Evolutionary conservation across 768 basidiomycete genomes (phyloP).

Genomic region (Pleurotus citrinopileatus): DNA sequence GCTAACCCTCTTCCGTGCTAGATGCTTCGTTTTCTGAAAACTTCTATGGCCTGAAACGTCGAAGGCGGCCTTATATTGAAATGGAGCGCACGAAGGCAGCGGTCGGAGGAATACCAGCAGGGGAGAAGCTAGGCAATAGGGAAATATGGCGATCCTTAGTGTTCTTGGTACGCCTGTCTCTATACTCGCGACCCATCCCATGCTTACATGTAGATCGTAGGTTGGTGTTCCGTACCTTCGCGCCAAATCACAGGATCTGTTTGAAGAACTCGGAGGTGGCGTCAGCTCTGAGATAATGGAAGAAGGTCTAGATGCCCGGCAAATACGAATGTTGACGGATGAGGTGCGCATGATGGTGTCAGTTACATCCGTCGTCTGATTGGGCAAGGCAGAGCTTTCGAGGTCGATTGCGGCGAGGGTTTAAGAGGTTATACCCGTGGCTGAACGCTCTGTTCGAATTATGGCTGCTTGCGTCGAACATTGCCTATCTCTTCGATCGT

Average conservation of each 20-base stretch:
- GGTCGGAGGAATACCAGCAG: conserved; percentile 59
- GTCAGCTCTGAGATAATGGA: conserved; percentile 62
- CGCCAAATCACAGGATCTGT: conserved; percentile 88
- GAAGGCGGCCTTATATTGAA: conserved; percentile 68
- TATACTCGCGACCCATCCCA: background rate
- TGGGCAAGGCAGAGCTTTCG: conserved; percentile 44
- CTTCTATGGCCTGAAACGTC: conserved; percentile 89
- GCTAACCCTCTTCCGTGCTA: conserved; percentile 27
- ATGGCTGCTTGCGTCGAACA: conserved; percentile 81
- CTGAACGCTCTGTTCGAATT: conserved; percentile 72
- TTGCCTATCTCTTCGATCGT: conserved; percentile 87
- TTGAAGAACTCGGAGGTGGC: conserved; percentile 86
- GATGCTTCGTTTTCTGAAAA: conserved; percentile 95
- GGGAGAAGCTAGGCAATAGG: conserved; percentile 59
- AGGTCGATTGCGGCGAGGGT: conserved; percentile 55
- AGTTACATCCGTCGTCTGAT: background rate
- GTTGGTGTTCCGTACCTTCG: conserved; percentile 87
- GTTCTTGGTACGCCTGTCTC: conserved; percentile 61
- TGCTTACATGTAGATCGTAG: conserved; percentile 33
- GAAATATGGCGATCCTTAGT: conserved; percentile 79
- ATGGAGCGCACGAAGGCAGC: conserved; percentile 66
- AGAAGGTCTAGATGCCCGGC: conserved; percentile 44
- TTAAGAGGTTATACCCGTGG: conserved; percentile 81
- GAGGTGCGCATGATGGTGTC: conserved; percentile 35
- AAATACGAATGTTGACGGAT: conserved; percentile 45